A percentile compares a stretch with the other conserved stretches of the same genome.
Conservation (phyloP, 306 rosid genomes). For the Lathyrus aphaca region DNA sequence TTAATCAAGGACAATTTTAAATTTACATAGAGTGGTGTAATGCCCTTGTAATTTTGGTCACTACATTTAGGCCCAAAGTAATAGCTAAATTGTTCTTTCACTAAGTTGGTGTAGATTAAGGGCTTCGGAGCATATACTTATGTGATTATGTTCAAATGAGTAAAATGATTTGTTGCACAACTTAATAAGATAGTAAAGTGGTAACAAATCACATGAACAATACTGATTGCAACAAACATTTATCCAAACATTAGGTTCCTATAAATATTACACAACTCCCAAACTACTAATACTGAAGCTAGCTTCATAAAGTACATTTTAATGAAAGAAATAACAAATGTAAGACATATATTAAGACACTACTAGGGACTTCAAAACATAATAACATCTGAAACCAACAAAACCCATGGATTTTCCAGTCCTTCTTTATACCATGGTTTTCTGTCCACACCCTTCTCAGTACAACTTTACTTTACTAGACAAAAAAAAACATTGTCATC, state of each 20-base stretch:
- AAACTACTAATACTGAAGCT: slow-evolving; percentile 46
- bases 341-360: slow-evolving; percentile 36
- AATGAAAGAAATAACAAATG: slow-evolving; percentile 44
- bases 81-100: too few species aligned
- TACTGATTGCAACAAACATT: slow-evolving; percentile 39
- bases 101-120: background rate
- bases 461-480: slow-evolving; percentile 28
- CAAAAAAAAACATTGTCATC: slow-evolving; percentile 19
- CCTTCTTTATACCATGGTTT: slow-evolving; percentile 37
- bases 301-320: slow-evolving; percentile 43
- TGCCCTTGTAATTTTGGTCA: too few species aligned
- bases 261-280: slow-evolving; percentile 56
- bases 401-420: slow-evolving; percentile 40
- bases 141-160: background rate
- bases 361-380: slow-evolving; percentile 43
- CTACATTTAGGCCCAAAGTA: background rate
- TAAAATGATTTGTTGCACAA: background rate
- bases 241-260: slow-evolving; percentile 47
- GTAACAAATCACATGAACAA: slow-evolving; percentile 29
- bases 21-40: too few species aligned
- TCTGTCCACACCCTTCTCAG: slow-evolving; percentile 32
- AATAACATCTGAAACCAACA: slow-evolving; percentile 46
- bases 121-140: background rate
- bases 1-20: too few species aligned
- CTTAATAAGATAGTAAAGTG: background rate